These are phyloP conservation scores for Mycena galopus DNA, from an alignment of 768 basidiomycete genomes.

Conservation along the genomic window DNA sequence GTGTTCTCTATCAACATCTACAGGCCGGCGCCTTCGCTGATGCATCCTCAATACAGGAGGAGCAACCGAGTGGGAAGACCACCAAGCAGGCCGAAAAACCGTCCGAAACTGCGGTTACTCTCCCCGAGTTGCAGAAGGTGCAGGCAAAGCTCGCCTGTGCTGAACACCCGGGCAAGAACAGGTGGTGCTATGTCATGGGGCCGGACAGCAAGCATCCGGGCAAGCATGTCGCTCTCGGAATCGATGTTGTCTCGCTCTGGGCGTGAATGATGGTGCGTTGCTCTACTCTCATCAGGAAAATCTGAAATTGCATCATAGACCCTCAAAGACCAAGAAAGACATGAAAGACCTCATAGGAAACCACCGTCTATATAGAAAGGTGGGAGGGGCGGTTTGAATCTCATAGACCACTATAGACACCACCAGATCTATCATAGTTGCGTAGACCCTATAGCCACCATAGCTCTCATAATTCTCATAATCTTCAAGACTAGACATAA, in stretches of 20 bases:
- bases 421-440: no score
- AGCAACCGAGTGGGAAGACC: background rate
- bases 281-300: no score
- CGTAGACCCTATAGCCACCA: no score
- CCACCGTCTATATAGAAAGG: no score
- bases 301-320: no score
- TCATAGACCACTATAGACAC: no score
- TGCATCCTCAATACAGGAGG: background rate
- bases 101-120: background rate
- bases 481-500: no score
- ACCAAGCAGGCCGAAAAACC: background rate
- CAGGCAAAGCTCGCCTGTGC: background rate
- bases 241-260: background rate
- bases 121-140: background rate
- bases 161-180: constrained; percentile 10
- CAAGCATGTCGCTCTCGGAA: background rate
- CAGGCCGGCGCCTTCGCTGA: no score
- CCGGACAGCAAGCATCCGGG: background rate
- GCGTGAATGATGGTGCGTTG: background rate
- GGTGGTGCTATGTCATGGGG: constrained; percentile 2
- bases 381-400: no score
- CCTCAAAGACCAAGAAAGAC: no score
- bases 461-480: no score
- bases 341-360: no score
- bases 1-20: background rate